These are phyloP conservation scores for Sporisorium scitamineum DNA, from an alignment of 1,284 basidiomycete species.

Conservation along the genomic window DNA sequence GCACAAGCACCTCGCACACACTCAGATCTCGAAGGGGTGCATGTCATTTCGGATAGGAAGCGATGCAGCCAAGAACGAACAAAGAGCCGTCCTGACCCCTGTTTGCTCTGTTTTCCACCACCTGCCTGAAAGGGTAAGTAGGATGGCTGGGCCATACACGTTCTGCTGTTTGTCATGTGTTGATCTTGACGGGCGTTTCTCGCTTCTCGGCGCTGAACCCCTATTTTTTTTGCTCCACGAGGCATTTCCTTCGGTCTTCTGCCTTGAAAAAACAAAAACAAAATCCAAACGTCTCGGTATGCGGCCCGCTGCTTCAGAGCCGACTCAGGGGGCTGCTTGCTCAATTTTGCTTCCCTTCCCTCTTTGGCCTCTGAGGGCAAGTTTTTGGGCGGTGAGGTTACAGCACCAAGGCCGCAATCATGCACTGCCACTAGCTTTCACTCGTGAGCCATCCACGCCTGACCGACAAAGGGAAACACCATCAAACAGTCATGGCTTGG, in stretches of 20 bases:
- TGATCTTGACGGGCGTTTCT: not conserved
- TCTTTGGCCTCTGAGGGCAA: too few species aligned
- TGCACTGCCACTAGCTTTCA: too few species aligned
- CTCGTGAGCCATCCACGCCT: too few species aligned
- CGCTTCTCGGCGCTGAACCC: not conserved
- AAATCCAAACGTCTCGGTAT: too few species aligned
- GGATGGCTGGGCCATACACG: not conserved
- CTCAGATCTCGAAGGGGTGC: too few species aligned
- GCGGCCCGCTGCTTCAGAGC: not conserved
- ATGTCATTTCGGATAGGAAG: too few species aligned
- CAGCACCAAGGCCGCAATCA: too few species aligned
- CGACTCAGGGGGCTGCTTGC: slow-evolving; percentile 8
- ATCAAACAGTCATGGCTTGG: too few species aligned
- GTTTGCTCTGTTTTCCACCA: not conserved
- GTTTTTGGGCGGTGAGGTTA: too few species aligned
- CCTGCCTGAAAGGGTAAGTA: not conserved
- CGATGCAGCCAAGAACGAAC: not conserved
- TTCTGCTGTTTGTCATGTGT: not conserved
- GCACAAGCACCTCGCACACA: too few species aligned
- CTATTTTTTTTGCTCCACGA: not conserved
- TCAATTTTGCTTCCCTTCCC: not conserved
- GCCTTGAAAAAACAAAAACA: not conserved
- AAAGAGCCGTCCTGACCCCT: not conserved
- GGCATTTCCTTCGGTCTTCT: too few species aligned
- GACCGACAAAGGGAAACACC: too few species aligned